Evolutionary conservation across 805 yeast species (phyloP), one percentile per base, ranked within the genome.

Genomic region (Isabelozyma gotoi): DNA sequence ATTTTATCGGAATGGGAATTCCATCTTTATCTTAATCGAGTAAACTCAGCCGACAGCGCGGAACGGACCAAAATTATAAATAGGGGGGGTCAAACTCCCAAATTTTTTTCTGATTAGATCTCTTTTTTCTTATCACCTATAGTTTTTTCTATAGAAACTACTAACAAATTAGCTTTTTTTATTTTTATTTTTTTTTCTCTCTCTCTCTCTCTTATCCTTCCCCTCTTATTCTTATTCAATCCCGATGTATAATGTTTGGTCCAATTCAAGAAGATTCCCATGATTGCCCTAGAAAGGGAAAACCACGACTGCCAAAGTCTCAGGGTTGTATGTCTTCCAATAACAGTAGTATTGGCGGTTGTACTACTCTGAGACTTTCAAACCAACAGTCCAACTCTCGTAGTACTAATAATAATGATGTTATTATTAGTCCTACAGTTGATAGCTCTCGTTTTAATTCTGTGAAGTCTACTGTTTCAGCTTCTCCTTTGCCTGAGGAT

Each of bases 231-330:
- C n/a, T n/a, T n/a, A n/a, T 10, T 35, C 18, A 14, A 14, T 35
- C 11, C 18, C 2, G 39, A 39, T 37, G 39, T 32, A 40, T 31
- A 41, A 48, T 52, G 54, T 42, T 43, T 43, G 37, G 44, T 39
- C 44, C 38, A 43, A 42, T 50, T 50, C 50, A 60, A 53, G 62
- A 49, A 60, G 71, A 65, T 60, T 64, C 57, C 56, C 64, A 59
- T 60, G 68, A 64, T 48, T 52, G 64, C 27, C 48, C 51, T 42
- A 39, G 44, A 24, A 62, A 60, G 47, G 59, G 62, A 43, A 62
- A 65, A 59, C 71, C 69, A 39, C 69, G 69, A 65, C 69, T 62
- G 69, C 62, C 54, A 32, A 43, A 55, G 68, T 65, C 69, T 63
- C 70, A 62, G 68, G 60, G 59, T 38, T 21, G 31, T 36, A 36